A percentile compares a stretch with the other conserved stretches of the same genome.
phyloP scores from a whole-genome alignment of 2,329 filamentous ascomycete genomes.

The Botryotinia narcissicola region DNA sequence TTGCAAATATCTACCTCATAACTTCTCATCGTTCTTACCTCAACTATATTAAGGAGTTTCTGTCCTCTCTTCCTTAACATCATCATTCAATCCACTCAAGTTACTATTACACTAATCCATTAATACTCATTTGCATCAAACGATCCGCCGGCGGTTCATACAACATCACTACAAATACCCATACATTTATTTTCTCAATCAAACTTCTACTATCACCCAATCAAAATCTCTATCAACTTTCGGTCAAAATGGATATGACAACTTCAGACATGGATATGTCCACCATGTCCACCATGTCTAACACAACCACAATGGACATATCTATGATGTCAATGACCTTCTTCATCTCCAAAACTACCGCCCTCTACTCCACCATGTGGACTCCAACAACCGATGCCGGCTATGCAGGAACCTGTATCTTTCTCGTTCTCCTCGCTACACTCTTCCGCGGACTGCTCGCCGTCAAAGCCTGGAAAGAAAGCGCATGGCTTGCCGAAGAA shows the following conservation, averaged over 20 bases:
- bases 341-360: constrained; percentile 59
- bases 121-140: neutral
- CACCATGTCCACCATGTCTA: constrained; percentile 35
- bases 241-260: constrained; percentile 23
- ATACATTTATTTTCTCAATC: neutral
- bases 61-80: constrained; percentile 5
- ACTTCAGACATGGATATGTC: constrained; percentile 24
- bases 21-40: constrained; percentile 23
- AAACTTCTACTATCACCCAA: neutral
- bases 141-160: constrained; percentile 17
- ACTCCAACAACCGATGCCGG: constrained; percentile 65
- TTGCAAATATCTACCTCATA: constrained; percentile 26
- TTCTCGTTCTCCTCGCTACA: constrained; percentile 74
- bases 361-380: constrained; percentile 69
- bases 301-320: constrained; percentile 49
- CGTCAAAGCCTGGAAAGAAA: constrained; percentile 61
- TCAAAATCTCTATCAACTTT: constrained; percentile 6
- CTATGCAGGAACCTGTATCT: constrained; percentile 90
- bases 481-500: constrained; percentile 67
- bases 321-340: constrained; percentile 58
- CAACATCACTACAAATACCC: constrained; percentile 5
- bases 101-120: neutral
- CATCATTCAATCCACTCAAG: neutral
- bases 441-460: constrained; percentile 71
- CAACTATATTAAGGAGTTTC: constrained; percentile 7